Conservation (phyloP, 2,329 filamentous ascomycete genomes). For the Aspergillus oerlinghausenensis region DNA sequence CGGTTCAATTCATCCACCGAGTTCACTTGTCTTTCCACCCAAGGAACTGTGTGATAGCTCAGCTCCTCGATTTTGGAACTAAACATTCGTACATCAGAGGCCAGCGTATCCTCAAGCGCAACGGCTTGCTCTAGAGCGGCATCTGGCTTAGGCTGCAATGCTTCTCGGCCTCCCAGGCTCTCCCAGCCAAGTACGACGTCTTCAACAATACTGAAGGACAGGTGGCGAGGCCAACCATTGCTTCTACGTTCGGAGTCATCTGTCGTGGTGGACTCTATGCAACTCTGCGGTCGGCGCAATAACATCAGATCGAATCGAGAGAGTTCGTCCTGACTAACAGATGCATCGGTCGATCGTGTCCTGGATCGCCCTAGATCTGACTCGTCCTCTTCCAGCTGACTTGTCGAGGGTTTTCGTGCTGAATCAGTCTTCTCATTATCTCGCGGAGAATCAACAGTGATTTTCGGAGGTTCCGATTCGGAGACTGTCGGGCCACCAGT, state of each 20-base stretch:
- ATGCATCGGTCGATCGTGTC: conserved; percentile 26
- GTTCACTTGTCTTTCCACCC: conserved; percentile 40
- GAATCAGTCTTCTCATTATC: conserved; percentile 15
- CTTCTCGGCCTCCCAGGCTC: conserved; percentile 19
- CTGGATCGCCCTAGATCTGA: conserved; percentile 26
- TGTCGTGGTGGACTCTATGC: conserved; percentile 21
- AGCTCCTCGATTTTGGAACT: conserved; percentile 35
- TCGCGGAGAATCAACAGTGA: conserved; percentile 27
- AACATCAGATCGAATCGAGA: conserved; percentile 25
- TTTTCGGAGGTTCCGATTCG: conserved; percentile 26
- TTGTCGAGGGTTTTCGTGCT: conserved; percentile 12
- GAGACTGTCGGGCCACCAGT: conserved; percentile 11
- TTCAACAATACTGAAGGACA: conserved; percentile 47
- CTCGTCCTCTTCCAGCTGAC: conserved; percentile 22
- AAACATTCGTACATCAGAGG: conserved; percentile 33
- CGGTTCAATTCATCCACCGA: conserved; percentile 57
- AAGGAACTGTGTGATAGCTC: conserved; percentile 35
- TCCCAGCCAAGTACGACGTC: conserved; percentile 39
- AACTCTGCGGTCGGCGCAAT: conserved; percentile 37
- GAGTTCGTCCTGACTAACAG: conserved; percentile 24
- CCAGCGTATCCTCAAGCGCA: conserved; percentile 35
- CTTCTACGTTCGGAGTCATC: conserved; percentile 18
- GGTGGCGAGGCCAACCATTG: conserved; percentile 36
- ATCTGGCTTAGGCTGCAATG: conserved; percentile 33
- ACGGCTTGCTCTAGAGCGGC: conserved; percentile 39